Evolutionary conservation across 2,329 filamentous ascomycete species (phyloP), one percentile per base, ranked within the genome.

Genomic region (Fusarium sterilihyphosum): DNA sequence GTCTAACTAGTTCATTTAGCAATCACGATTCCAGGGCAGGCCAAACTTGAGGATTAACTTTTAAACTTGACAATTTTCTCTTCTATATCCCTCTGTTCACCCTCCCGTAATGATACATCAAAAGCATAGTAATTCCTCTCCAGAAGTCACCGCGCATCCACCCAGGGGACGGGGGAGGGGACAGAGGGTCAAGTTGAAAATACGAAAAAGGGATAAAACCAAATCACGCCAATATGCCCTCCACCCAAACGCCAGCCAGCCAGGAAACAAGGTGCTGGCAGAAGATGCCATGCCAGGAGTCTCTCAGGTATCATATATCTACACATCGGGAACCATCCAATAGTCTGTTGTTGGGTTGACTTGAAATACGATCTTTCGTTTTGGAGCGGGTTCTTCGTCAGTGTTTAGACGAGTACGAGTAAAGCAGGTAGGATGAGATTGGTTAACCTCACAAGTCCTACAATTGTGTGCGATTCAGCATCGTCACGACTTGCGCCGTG

Each of bases 251-350:
- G 81, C 81, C 81, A 77, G 75, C 79, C 79, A 77, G 74, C 74
- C 77, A 78, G 67, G 75, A 77, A 79, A 75, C 73, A 74, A 78
- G 73, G 67, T 74, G 70, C 67, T 67, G 77, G 74, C 73, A 79
- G 76, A 70, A 73, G 60, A 70, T 80, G 76, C 75, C 74, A 75
- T 77, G 74, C 77, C 76, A 76, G 62, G 69, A 78, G 76, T 78
- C 77, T 79, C 78, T 79, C 78, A 81, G 81, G 78, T 82, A 82
- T 82, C 78, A 79, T 78, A 79, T 78, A 78, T 78, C 75, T 78
- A 79, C 76, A 78, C 78, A 73, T 74, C 73, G 67, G 70, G 74
- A 77, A 75, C 74, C 74, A 61, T 77, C 75, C 76, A 77, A 72
- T 71, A 72, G 67, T 74, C 64, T 62, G 41, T 67, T 53, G 66